Evolutionary conservation across 371 early-diverging fungal species (phyloP).

Genomic region (Gilbertella persicaria): DNA sequence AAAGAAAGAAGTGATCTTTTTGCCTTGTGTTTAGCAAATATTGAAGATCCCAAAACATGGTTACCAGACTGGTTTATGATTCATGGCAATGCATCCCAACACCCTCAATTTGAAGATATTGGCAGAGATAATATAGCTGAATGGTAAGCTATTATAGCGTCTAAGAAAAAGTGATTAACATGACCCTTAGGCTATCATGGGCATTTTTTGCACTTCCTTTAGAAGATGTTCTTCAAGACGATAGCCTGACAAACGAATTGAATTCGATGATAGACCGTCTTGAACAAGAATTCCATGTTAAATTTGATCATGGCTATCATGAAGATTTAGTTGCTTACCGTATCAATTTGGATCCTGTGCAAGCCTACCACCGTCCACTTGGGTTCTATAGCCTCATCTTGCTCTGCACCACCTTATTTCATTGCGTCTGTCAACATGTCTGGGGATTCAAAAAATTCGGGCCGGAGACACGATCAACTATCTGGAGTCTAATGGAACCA

Average conservation of each 20-base stretch:
- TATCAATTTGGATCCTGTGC: constrained; percentile 64
- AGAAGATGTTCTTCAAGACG: constrained; percentile 44
- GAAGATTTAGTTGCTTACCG: constrained; percentile 57
- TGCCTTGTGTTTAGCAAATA: constrained; percentile 42
- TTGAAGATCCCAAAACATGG: constrained; percentile 49
- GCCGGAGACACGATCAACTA: constrained; percentile 33
- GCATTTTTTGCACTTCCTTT: constrained; percentile 51
- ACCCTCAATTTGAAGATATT: constrained; percentile 45
- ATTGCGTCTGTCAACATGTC: constrained; percentile 19
- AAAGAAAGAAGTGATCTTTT: constrained; percentile 48
- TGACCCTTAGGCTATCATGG: constrained; percentile 60
- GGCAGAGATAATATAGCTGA: constrained; percentile 54
- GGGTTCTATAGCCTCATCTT: constrained; percentile 54
- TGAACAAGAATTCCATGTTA: constrained; percentile 40
- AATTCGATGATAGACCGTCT: constrained; percentile 49
- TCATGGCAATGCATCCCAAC: constrained; percentile 25
- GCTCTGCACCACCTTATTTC: constrained; percentile 20
- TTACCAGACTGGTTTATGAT: constrained; percentile 53
- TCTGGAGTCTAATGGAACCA: constrained; percentile 34
- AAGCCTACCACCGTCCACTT: constrained; percentile 69
- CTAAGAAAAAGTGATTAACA: constrained; percentile 7
- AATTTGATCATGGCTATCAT: constrained; percentile 58
- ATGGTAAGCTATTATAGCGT: constrained; percentile 41
- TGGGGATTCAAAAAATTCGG: constrained; percentile 42
- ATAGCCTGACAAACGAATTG: constrained; percentile 36